phyloP scores from a whole-genome alignment of 805 yeast genomes.

The Suhomyces sp. region DNA sequence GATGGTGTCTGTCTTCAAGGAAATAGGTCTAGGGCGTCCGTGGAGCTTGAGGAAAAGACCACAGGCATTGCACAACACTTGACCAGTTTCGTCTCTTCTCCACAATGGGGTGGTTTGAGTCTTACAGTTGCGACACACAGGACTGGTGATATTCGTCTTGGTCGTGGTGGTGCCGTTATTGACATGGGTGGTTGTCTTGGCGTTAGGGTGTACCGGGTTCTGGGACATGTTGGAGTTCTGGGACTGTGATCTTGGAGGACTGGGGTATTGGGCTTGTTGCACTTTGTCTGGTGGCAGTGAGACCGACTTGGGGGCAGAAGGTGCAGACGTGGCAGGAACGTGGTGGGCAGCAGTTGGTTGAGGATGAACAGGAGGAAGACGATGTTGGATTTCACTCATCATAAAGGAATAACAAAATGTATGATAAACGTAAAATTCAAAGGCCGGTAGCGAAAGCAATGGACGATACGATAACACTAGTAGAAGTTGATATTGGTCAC shows the following conservation, averaged over 20 bases:
- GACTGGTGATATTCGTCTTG: slow-evolving; percentile 59
- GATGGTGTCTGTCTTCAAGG: slow-evolving; percentile 87
- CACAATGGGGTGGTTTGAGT: slow-evolving; percentile 93
- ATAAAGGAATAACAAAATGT: too few relatives aligned
- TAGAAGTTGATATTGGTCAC: too few relatives aligned
- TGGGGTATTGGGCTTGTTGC: slow-evolving; percentile 2
- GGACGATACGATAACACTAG: too few relatives aligned
- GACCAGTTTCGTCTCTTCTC: slow-evolving; percentile 90
- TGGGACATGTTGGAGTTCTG: slow-evolving; percentile 3
- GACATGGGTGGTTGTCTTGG: slow-evolving; percentile 58
- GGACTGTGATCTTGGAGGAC: slow-evolving; percentile 5
- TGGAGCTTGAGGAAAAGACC: slow-evolving; percentile 86
- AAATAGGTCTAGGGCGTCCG: slow-evolving; percentile 89
- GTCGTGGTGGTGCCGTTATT: slow-evolving; percentile 64
- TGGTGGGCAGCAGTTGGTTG: slow-evolving; percentile 4
- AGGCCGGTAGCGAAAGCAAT: too few relatives aligned
- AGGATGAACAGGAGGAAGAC: slow-evolving; percentile 16
- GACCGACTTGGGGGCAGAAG: slow-evolving; percentile 2
- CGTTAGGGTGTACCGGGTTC: slow-evolving; percentile 56
- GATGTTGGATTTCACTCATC: slow-evolving; percentile 21
- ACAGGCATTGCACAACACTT: slow-evolving; percentile 90
- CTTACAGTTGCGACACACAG: slow-evolving; percentile 85
- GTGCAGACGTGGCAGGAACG: not conserved
- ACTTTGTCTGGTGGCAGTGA: slow-evolving; percentile 3
- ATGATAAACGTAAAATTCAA: too few relatives aligned